A percentile compares a stretch with the other conserved stretches of the same genome.
Evolutionary conservation across 495 filamentous ascomycete species (phyloP).

Genomic region (Stereocaulon alpinum): DNA sequence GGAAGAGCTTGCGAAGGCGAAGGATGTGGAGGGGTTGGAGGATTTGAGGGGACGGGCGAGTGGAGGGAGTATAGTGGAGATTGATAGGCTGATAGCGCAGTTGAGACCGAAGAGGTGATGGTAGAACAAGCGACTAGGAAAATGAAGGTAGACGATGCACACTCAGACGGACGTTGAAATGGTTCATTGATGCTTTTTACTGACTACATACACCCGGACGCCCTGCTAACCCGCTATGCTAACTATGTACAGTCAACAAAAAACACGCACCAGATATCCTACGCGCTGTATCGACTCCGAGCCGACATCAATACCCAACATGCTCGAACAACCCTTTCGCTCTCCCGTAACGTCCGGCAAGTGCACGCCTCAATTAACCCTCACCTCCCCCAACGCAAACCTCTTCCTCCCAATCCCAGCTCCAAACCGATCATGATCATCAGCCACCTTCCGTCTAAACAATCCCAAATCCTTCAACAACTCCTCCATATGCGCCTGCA

Average conservation of each 20-base stretch:
- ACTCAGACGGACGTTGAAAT: background rate
- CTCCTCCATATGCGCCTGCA: conserved; percentile 32
- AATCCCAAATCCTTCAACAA: conserved; percentile 49
- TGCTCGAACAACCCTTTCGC: no score
- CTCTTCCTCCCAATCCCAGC: conserved; percentile 22
- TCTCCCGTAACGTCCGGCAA: background rate
- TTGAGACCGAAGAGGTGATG: conserved; percentile 40
- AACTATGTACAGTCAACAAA: background rate
- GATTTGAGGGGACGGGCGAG: conserved; percentile 46
- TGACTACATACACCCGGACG: conserved; percentile 2
- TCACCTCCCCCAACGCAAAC: conserved; percentile 17
- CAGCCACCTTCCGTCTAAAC: conserved; percentile 73
- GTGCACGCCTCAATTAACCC: conserved; percentile 12
- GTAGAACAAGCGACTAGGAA: no score
- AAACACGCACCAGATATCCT: background rate
- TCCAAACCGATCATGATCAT: conserved; percentile 57
- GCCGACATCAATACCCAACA: no score
- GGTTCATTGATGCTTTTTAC: background rate
- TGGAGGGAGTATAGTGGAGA: conserved; percentile 43
- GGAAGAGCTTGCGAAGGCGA: conserved; percentile 78
- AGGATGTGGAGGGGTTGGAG: conserved; percentile 61
- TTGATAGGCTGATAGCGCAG: conserved; percentile 52
- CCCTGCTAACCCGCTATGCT: conserved; percentile 1
- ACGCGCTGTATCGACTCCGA: background rate
- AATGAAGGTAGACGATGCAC: no score